Conservation (phyloP, 352 stramenopile species). For the Phytopythium montanum region DNA sequence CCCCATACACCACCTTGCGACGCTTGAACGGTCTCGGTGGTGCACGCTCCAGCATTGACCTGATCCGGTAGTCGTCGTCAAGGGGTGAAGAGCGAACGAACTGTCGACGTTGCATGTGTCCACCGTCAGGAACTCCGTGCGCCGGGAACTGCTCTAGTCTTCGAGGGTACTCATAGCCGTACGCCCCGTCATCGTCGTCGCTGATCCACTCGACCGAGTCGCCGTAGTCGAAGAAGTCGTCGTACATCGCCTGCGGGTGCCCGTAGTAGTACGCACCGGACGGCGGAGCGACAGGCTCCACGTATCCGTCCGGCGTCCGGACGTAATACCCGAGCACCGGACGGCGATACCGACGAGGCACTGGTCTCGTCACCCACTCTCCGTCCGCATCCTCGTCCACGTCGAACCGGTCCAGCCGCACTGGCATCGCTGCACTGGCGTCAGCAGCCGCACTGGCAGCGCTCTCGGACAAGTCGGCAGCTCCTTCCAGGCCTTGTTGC, state of each 20-base stretch:
- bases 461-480: background rate
- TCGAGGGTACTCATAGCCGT: constrained; percentile 17
- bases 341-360: background rate
- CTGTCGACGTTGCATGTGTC: background rate
- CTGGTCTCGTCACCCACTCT: background rate
- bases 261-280: constrained; percentile 1
- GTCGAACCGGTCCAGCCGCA: background rate
- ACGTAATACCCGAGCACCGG: constrained; percentile 1
- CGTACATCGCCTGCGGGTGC: background rate
- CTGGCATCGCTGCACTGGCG: background rate
- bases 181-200: constrained; percentile 23
- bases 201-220: constrained; percentile 29
- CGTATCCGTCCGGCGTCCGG: background rate
- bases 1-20: constrained; percentile 14
- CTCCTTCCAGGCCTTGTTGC: background rate
- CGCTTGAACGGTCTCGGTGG: constrained; percentile 23
- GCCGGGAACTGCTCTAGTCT: background rate
- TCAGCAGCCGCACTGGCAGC: background rate
- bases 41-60: background rate
- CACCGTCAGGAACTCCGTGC: background rate
- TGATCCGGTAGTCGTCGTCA: background rate
- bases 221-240: constrained; percentile 29
- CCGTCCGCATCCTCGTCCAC: background rate
- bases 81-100: background rate
- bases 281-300: constrained; percentile 2